Evolutionary conservation across 2,329 filamentous ascomycete species (phyloP).

Genomic region (Allantophomopsis lycopodina): DNA sequence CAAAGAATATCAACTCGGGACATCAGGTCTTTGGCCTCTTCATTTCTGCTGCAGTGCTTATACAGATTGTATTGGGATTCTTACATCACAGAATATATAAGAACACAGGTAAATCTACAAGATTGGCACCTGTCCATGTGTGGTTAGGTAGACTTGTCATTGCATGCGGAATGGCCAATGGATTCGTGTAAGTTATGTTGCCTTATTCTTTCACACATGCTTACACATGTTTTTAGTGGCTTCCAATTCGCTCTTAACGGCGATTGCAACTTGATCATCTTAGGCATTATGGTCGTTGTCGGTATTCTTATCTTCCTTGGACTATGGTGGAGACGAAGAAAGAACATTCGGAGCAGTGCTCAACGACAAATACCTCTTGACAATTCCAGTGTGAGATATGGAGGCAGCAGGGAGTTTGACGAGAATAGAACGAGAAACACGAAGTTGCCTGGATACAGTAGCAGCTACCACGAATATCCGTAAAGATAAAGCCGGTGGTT

Average conservation of each 20-base stretch:
- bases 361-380: too few species aligned
- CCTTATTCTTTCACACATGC: neutral
- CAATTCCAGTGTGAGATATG: too few species aligned
- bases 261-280: constrained; percentile 31
- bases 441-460: too few species aligned
- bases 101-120: constrained; percentile 31
- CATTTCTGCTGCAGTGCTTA: constrained; percentile 34
- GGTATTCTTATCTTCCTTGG: constrained; percentile 24
- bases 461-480: too few species aligned
- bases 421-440: too few species aligned
- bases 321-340: constrained; percentile 4
- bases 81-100: constrained; percentile 40
- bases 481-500: too few species aligned
- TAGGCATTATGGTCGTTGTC: constrained; percentile 28
- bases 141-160: constrained; percentile 42
- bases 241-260: constrained; percentile 39
- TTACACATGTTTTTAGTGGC: constrained; percentile 24
- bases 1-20: constrained; percentile 23
- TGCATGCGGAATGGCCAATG: constrained; percentile 38
- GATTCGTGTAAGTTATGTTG: constrained; percentile 32
- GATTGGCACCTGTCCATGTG: constrained; percentile 37
- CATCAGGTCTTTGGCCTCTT: constrained; percentile 48
- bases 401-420: too few species aligned
- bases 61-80: constrained; percentile 38
- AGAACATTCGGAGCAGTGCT: too few species aligned